Conservation (phyloP, 345 rosid genomes). For the Eucalyptus polyanthemos region DNA sequence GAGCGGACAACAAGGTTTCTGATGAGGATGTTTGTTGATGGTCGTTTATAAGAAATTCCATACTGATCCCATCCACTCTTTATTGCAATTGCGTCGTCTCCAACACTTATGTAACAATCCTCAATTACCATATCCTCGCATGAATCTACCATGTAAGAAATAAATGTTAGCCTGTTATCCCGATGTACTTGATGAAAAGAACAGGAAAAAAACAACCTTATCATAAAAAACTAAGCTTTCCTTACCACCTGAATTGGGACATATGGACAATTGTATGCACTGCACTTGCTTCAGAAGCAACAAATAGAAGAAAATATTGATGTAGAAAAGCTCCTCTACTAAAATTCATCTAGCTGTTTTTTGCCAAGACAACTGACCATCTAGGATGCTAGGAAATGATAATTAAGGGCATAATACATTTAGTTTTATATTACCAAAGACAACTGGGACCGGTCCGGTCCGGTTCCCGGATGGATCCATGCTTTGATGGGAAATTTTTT, state of each 20-base stretch:
- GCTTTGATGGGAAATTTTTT: no score
- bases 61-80: conserved; percentile 99
- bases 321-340: neutral
- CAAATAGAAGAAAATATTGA: neutral
- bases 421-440: neutral
- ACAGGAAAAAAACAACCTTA: neutral
- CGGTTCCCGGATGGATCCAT: no score
- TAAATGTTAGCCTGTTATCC: neutral
- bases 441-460: no score
- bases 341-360: neutral
- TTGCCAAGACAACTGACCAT: neutral
- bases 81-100: conserved; percentile 93
- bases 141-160: conserved; percentile 44
- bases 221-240: neutral
- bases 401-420: neutral
- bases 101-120: conserved; percentile 92
- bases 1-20: conserved; percentile 83
- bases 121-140: conserved; percentile 93
- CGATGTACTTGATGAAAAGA: neutral
- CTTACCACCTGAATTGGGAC: neutral
- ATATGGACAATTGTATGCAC: neutral
- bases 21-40: conserved; percentile 72
- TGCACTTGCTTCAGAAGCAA: neutral
- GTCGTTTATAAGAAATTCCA: conserved; percentile 77
- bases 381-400: neutral